Percentiles rank a stretch among this genome's conserved stretches.
phyloP scores from a whole-genome alignment of 805 yeast genomes.

The Hanseniaspora thailandica region DNA sequence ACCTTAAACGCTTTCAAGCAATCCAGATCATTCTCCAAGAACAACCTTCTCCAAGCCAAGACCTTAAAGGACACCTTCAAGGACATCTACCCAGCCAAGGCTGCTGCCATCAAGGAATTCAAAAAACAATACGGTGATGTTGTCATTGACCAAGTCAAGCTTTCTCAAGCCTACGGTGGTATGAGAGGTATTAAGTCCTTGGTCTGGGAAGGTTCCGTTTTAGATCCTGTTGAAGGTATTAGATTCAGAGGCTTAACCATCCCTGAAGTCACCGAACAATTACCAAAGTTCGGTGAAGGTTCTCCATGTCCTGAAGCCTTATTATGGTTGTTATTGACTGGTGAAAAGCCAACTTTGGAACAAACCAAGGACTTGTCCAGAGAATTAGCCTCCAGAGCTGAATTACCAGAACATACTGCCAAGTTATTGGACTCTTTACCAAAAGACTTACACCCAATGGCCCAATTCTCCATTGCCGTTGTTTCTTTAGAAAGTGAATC shows the following conservation, averaged over 20 bases:
- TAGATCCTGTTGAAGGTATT: constrained; percentile 77
- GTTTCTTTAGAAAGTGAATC: constrained; percentile 75
- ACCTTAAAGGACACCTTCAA: constrained; percentile 91
- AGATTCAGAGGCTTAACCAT: constrained; percentile 77
- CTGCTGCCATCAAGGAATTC: constrained; percentile 71
- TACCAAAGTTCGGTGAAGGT: constrained; percentile 66
- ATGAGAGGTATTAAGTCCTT: constrained; percentile 79
- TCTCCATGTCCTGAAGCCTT: constrained; percentile 71
- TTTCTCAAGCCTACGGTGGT: constrained; percentile 83
- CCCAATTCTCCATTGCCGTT: constrained; percentile 74
- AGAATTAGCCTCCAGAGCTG: constrained; percentile 68
- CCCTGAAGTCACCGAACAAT: constrained; percentile 60
- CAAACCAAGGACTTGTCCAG: constrained; percentile 62
- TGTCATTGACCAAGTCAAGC: constrained; percentile 57
- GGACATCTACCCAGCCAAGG: constrained; percentile 80
- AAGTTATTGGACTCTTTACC: constrained; percentile 66
- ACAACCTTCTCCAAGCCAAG: constrained; percentile 24
- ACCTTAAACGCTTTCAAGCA: constrained; percentile 4
- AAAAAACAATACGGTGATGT: constrained; percentile 79
- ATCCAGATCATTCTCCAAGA: constrained; percentile 4
- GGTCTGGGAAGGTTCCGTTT: constrained; percentile 81
- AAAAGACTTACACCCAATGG: constrained; percentile 74
- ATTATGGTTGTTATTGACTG: constrained; percentile 73
- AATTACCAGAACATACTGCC: constrained; percentile 65
- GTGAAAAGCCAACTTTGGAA: constrained; percentile 64